A percentile compares a stretch with the other conserved stretches of the same genome.
Conservation (phyloP, 164 flowering plant genomes). For the Saururus chinensis region DNA sequence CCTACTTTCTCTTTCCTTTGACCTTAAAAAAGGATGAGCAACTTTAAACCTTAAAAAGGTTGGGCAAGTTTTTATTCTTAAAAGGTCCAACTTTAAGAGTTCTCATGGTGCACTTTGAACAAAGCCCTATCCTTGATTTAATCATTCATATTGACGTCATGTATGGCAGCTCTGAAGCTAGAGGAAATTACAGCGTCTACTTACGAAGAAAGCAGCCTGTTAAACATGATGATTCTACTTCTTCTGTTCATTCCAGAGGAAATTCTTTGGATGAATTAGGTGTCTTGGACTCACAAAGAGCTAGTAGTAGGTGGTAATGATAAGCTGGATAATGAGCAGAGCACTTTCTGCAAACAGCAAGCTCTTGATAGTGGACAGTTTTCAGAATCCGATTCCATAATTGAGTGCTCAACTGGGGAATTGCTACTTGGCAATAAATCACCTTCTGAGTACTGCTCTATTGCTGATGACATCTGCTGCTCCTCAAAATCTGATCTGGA, state of each 20-base stretch:
- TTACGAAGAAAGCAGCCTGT: conserved; percentile 32
- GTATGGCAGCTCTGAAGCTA: conserved; percentile 27
- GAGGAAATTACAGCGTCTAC: conserved; percentile 29
- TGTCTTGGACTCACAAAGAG: conserved; percentile 7
- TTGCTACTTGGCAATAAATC: conserved; percentile 12
- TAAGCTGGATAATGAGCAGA: conserved; percentile 1
- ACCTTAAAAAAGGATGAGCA: no score
- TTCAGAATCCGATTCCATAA: conserved; percentile 13
- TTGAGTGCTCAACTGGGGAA: conserved; percentile 10
- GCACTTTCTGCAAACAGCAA: conserved; percentile 1
- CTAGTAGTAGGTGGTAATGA: conserved; percentile 10
- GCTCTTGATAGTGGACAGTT: conserved; percentile 1
- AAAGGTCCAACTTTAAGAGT: no score
- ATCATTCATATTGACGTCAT: conserved; percentile 24
- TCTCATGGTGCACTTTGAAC: no score
- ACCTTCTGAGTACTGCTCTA: conserved; percentile 16
- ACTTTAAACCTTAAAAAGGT: no score
- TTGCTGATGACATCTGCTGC: conserved; percentile 50
- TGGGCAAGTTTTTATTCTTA: no score
- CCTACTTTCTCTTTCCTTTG: no score
- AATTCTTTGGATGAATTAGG: conserved; percentile 16
- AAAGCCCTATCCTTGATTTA: no score
- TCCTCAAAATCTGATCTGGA: conserved; percentile 57
- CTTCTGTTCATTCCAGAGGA: conserved; percentile 24
- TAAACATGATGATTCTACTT: conserved; percentile 14